phyloP scores from a whole-genome alignment of 805 yeast species.

The Starmera amethionina region DNA sequence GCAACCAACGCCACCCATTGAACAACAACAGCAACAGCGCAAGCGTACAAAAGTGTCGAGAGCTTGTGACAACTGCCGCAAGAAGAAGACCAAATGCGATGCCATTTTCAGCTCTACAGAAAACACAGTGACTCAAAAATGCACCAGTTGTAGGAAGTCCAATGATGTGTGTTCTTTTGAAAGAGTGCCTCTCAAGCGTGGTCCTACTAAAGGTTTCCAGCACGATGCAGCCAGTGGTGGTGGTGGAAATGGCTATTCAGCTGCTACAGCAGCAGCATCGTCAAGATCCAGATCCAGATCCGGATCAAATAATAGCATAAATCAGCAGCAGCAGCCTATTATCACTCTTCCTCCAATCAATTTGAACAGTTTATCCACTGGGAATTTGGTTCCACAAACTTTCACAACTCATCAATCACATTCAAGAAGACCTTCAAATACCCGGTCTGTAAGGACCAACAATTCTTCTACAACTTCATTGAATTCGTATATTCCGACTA shows the following conservation, averaged over 20 bases:
- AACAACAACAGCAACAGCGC: constrained; percentile 20
- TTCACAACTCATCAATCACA: not conserved
- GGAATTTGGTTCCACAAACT: not conserved
- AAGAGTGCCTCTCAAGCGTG: constrained; percentile 65
- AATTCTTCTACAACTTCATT: not conserved
- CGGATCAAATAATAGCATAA: too few species aligned
- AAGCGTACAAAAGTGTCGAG: constrained; percentile 67
- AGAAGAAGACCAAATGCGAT: constrained; percentile 65
- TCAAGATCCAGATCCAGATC: not conserved
- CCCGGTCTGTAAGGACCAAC: constrained; percentile 9
- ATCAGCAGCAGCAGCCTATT: too few species aligned
- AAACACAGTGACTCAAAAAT: constrained; percentile 38
- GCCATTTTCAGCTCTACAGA: constrained; percentile 39
- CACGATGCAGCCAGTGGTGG: too few species aligned
- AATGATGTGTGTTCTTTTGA: constrained; percentile 58
- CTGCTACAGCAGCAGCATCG: not conserved
- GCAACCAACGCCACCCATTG: too few species aligned
- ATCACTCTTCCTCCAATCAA: constrained; percentile 11
- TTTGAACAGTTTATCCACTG: too few species aligned
- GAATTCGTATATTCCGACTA: not conserved
- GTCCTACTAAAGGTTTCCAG: constrained; percentile 76
- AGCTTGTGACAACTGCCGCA: constrained; percentile 74
- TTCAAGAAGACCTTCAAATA: not conserved
- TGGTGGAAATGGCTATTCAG: too few species aligned
- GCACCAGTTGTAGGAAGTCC: constrained; percentile 54